phyloP scores from a whole-genome alignment of 108 stramenopile genomes.

The Skeletonema potamos region DNA sequence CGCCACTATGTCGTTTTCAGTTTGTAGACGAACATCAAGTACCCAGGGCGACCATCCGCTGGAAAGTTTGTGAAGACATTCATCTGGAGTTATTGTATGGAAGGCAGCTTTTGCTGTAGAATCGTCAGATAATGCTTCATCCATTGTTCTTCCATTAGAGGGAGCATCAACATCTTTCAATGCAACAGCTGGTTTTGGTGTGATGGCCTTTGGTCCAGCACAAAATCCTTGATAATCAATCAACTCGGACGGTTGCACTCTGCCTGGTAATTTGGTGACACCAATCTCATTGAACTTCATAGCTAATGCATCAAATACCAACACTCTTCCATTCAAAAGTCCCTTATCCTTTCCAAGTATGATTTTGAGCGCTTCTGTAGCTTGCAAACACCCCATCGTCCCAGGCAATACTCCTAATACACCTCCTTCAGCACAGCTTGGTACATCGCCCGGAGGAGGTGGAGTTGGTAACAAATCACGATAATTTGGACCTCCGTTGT shows the following conservation, averaged over 20 bases:
- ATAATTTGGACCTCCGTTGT: constrained; percentile 82
- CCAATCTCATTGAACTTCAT: constrained; percentile 83
- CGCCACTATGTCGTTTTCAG: constrained; percentile 91
- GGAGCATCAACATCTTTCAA: constrained; percentile 2
- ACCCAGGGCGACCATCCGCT: constrained; percentile 94
- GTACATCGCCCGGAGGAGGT: constrained; percentile 91
- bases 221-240: constrained; percentile 91
- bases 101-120: constrained; percentile 33
- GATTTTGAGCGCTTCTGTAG: constrained; percentile 89
- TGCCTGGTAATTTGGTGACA: constrained; percentile 39
- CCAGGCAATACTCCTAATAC: constrained; percentile 94
- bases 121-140: constrained; percentile 60
- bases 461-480: constrained; percentile 89
- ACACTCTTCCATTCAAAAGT: constrained; percentile 68
- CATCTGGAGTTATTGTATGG: constrained; percentile 64
- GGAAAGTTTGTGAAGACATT: constrained; percentile 68
- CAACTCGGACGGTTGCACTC: constrained; percentile 55
- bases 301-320: constrained; percentile 83
- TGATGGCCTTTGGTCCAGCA: constrained; percentile 60
- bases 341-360: constrained; percentile 65
- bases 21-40: constrained; percentile 86
- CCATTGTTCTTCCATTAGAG: constrained; percentile 73
- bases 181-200: constrained; percentile 1
- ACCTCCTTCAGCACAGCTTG: constrained; percentile 94
- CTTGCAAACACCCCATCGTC: constrained; percentile 94